phyloP scores from a whole-genome alignment of 2,329 filamentous ascomycete genomes.

The Teratosphaeria viscida region DNA sequence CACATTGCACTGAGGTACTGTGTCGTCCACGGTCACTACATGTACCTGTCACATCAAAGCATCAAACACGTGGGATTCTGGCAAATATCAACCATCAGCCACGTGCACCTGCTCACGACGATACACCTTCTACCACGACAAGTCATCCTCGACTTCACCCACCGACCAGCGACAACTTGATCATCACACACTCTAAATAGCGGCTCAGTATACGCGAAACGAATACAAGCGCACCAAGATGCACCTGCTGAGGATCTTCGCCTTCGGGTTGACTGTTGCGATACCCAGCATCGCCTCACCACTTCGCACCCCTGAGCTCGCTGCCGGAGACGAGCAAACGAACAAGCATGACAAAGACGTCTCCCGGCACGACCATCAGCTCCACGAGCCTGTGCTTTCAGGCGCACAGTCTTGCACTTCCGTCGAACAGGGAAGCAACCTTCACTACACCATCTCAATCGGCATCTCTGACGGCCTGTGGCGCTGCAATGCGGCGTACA shows the following conservation, averaged over 20 bases:
- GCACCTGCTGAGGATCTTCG: neutral
- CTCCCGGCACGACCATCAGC: neutral
- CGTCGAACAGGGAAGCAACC: neutral
- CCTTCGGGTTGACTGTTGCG: neutral
- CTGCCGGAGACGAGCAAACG: neutral
- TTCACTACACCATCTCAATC: neutral
- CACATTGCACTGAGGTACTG: too few species aligned
- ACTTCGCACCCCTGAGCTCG: neutral
- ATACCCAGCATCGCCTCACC: neutral
- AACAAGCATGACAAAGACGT: neutral
- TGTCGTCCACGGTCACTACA: neutral
- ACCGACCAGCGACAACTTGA: neutral
- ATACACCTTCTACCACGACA: neutral
- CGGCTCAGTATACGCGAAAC: neutral
- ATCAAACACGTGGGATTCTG: neutral
- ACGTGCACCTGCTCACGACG: neutral
- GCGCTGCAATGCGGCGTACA: neutral
- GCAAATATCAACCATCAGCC: neutral
- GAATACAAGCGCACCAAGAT: neutral
- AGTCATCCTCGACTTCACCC: neutral
- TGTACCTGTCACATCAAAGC: neutral
- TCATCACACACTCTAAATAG: neutral
- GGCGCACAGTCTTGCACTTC: neutral
- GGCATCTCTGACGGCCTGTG: neutral
- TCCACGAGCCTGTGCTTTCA: neutral